Base-by-base conservation (phyloP, 2,329 filamentous ascomycete genomes). In the Madurella fahalii region DNA sequence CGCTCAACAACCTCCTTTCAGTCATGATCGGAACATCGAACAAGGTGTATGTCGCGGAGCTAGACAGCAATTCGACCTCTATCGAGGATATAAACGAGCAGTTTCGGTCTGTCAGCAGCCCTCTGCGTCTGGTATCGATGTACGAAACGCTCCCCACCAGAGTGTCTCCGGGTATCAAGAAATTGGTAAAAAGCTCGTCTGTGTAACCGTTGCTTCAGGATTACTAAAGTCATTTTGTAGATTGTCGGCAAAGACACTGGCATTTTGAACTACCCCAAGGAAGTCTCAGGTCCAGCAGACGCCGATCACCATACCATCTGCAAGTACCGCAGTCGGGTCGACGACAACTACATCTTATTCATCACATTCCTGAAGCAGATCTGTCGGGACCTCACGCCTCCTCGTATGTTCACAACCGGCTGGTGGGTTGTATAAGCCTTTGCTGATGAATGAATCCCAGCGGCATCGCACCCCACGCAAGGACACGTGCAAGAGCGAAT, bases 161-260 rank as follows among this genome's bases (percentile, higher is more conserved):
- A 37, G 16, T 53, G 4, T 39, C 43, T 8, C 44, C 45, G 31
- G 40, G 39, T 4, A 32, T 31, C 37, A 48, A 40, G 31, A 43
- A 43, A 44, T 43, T 53, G 43, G 50, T 53, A 53, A 1, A 20
- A 17, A 12, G 2, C 16, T 11, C 11, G 18, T 16, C 30, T 15
- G 13, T 20, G 18, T 2, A 5, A 12, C 7, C 25, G 25, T 25
- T 25, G 25, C 3, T 25, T 25, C 25, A 25, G 25, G 4, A 49
- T n/a, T 40, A 9, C 9, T 41, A 42, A 40, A 15, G 40, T 5
- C 11, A 7, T 49, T 25, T 25, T 25, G 5, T 30, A 50, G 42
- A 50, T 54, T 40, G 47, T 54, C 11, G 47, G 40, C 9, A 54
- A 54, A 40, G 42, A 47, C 31, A 42, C 52, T 1, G 52, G 47